These are phyloP conservation scores for Pythium biforme DNA, from an alignment of 352 stramenopile genomes.

Conservation along the genomic window DNA sequence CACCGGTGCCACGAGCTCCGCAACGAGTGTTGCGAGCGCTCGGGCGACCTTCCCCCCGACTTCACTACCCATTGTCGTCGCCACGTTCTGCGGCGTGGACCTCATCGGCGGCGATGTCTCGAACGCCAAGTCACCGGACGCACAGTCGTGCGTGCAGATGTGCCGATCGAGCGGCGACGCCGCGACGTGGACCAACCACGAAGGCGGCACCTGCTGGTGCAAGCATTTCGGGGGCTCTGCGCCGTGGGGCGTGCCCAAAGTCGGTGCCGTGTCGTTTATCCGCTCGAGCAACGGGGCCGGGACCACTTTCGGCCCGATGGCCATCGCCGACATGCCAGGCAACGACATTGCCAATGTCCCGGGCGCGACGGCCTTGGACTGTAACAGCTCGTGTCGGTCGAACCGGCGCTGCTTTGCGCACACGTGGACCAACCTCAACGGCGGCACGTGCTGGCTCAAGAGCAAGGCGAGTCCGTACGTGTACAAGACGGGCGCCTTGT, in stretches of 20 bases:
- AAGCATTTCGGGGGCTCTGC: not conserved
- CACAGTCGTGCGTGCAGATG: not conserved
- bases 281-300: not conserved
- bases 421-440: constrained; percentile 49
- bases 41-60: too few species aligned
- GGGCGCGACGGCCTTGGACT: not conserved
- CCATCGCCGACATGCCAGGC: constrained; percentile 7
- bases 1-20: too few species aligned
- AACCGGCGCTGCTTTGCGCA: not conserved
- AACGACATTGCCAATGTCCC: not conserved
- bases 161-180: constrained; percentile 2
- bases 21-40: too few species aligned
- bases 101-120: not conserved
- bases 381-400: not conserved
- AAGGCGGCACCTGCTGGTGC: constrained; percentile 14
- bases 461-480: constrained; percentile 15
- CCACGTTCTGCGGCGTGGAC: constrained; percentile 3
- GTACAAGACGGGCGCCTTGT: too few species aligned
- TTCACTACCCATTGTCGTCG: too few species aligned
- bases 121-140: not conserved
- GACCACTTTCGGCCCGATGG: not conserved
- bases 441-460: constrained; percentile 62
- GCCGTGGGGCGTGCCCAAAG: not conserved
- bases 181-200: constrained; percentile 10
- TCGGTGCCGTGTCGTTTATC: constrained; percentile 1